phyloP scores from a whole-genome alignment of 139 green algal species.

The Coccomyxa sp. region DNA sequence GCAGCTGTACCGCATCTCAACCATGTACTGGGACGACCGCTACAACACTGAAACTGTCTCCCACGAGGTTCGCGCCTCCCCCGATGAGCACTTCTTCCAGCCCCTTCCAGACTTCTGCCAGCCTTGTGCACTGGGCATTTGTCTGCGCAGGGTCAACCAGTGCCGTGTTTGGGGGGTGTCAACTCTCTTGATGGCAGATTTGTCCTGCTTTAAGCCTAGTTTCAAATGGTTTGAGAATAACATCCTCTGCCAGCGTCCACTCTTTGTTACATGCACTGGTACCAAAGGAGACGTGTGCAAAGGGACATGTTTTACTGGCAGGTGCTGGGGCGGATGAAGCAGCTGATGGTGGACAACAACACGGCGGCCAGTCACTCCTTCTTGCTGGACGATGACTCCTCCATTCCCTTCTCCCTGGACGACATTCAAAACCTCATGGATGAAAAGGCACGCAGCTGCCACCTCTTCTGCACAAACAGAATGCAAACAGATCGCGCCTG shows the following conservation, averaged over 20 bases:
- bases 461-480: too few relatives aligned
- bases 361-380: slow-evolving; percentile 81
- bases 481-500: too few relatives aligned
- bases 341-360: slow-evolving; percentile 83
- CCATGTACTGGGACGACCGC: slow-evolving; percentile 98
- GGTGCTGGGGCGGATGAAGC: slow-evolving; percentile 78
- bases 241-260: neutral
- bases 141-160: neutral
- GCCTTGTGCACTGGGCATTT: neutral
- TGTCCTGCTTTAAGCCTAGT: neutral
- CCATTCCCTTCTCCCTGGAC: slow-evolving; percentile 78
- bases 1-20: slow-evolving; percentile 98
- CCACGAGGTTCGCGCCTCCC: slow-evolving; percentile 53
- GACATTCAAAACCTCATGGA: slow-evolving; percentile 58
- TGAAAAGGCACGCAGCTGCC: slow-evolving; percentile 38
- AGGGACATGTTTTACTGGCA: neutral
- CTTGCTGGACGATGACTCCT: slow-evolving; percentile 96
- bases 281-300: too few relatives aligned
- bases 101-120: too few relatives aligned
- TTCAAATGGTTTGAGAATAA: neutral
- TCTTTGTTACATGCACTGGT: too few relatives aligned
- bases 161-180: neutral
- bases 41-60: slow-evolving; percentile 97
- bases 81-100: neutral
- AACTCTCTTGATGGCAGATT: neutral